Evolutionary conservation across 2,329 filamentous ascomycete species (phyloP), one percentile per base, ranked within the genome.

Genomic region (Myotisia sp.): DNA sequence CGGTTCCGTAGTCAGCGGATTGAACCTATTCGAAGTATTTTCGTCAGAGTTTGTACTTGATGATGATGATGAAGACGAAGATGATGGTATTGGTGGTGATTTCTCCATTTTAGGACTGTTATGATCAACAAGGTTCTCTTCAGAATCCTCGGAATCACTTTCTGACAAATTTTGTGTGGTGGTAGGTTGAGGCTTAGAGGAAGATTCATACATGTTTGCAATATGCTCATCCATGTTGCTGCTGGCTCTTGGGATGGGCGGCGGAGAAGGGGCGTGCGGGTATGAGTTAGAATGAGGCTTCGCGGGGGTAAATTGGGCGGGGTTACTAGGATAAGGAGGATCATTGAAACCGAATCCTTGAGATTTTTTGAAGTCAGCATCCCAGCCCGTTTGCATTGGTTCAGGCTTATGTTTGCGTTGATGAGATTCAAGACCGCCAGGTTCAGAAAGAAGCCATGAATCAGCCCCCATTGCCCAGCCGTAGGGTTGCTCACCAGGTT

Each of bases 401-500:
- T 14, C 19, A 28, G 9, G 22, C 19, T 4, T 18, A 26, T 26
- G 18, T 16, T 31, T 31, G 32, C 23, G 14, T 24, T 26, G 13
- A 34, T 22, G 12, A 12, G n/a, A n/a, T n/a, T n/a, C n/a, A n/a
- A n/a, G n/a, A n/a, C 22, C 23, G 41, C 38, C 42, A 26, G 42
- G 33, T 36, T 40, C 37, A 24, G 37, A 37, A 38, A 44, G 42
- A 18, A 42, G 40, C 41, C 39, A 42, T 17, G 42, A 44, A 20
- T 39, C 32, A 17, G 23, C 31, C 5, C 29, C 24, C 28, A 39
- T 41, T 17, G 42, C 40, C 33, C 39, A 42, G 36, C 32, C 42
- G 36, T 38, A 44, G 38, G 39, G 39, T 26, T 46, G 40, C 54
- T 54, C 49, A 59, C 56, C 54, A 42, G 40, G 45, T n/a, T n/a